phyloP scores from a whole-genome alignment of 83 land plant species.

The Isoetes engelmannii region DNA sequence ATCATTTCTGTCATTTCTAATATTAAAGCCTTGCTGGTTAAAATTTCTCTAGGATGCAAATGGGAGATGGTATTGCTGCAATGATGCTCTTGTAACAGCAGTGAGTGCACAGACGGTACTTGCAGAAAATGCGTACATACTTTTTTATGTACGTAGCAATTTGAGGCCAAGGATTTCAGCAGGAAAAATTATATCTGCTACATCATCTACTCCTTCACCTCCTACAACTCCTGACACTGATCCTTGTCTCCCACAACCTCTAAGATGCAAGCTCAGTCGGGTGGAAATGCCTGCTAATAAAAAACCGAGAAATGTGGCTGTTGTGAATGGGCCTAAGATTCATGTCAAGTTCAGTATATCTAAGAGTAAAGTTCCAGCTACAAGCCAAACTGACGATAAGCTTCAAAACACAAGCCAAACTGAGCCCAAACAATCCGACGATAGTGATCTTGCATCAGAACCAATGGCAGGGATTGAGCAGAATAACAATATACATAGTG shows the following conservation, averaged over 20 bases:
- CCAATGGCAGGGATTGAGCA: no score
- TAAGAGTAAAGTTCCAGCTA: conserved; percentile 14
- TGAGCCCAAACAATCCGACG: background rate
- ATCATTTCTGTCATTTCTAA: background rate
- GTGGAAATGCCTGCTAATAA: background rate
- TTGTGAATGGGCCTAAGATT: conserved; percentile 10
- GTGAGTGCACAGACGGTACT: conserved; percentile 53
- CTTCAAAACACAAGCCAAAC: background rate
- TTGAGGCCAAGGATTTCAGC: conserved; percentile 1
- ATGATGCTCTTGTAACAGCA: conserved; percentile 66
- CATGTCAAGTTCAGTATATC: conserved; percentile 11
- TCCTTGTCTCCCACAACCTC: conserved; percentile 4
- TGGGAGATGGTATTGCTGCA: conserved; percentile 91
- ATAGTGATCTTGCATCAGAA: no score
- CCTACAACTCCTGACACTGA: conserved; percentile 29
- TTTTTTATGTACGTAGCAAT: conserved; percentile 55
- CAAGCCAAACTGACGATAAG: conserved; percentile 1
- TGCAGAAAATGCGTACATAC: conserved; percentile 83
- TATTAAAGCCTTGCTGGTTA: background rate
- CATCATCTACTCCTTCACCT: conserved; percentile 16
- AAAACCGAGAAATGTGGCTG: conserved; percentile 6
- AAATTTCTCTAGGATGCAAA: conserved; percentile 52
- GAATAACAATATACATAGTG: no score
- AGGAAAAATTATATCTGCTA: conserved; percentile 1
- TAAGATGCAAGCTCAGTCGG: conserved; percentile 6